A percentile compares a stretch with the other conserved stretches of the same genome.
Evolutionary conservation across 192 early-diverging fungal species (phyloP).

Genomic region (Linnemannia schmuckeri): DNA sequence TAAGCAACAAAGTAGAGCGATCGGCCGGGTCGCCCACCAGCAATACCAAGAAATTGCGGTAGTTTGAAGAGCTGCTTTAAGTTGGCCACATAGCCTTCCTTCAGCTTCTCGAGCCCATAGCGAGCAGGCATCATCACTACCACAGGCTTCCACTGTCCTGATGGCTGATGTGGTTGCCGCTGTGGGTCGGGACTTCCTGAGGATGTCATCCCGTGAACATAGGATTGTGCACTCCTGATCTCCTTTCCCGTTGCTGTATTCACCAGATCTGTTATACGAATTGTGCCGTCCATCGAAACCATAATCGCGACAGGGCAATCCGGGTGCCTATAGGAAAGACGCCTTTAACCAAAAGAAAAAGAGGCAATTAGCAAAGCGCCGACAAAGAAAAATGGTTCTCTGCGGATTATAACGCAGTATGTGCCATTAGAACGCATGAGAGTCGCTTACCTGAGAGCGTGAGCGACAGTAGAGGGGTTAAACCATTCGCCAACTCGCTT

Average conservation of each 20-base stretch:
- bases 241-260: conserved; percentile 10
- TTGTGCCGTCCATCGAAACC: conserved; percentile 41
- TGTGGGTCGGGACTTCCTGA: not conserved
- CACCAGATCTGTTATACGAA: conserved; percentile 26
- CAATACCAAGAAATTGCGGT: conserved; percentile 60
- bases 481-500: conserved; percentile 63
- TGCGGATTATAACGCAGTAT: not conserved
- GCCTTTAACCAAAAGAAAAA: conserved; percentile 15
- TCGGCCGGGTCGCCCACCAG: conserved; percentile 54
- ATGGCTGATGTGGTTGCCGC: not conserved
- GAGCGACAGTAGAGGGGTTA: conserved; percentile 57
- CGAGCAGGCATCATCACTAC: conserved; percentile 52
- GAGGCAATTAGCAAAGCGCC: not conserved
- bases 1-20: conserved; percentile 60
- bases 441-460: conserved; percentile 50
- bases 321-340: conserved; percentile 41
- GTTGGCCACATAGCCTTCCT: conserved; percentile 24
- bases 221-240: not conserved
- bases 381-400: not conserved
- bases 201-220: not conserved
- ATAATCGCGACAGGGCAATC: conserved; percentile 50
- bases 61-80: conserved; percentile 45
- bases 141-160: conserved; percentile 52
- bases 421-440: not conserved
- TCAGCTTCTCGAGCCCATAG: conserved; percentile 38